Percentiles rank a stretch among this genome's conserved stretches.
Conservation (phyloP, 2,329 filamentous ascomycete species). For the Sclerotinia spermophila region DNA sequence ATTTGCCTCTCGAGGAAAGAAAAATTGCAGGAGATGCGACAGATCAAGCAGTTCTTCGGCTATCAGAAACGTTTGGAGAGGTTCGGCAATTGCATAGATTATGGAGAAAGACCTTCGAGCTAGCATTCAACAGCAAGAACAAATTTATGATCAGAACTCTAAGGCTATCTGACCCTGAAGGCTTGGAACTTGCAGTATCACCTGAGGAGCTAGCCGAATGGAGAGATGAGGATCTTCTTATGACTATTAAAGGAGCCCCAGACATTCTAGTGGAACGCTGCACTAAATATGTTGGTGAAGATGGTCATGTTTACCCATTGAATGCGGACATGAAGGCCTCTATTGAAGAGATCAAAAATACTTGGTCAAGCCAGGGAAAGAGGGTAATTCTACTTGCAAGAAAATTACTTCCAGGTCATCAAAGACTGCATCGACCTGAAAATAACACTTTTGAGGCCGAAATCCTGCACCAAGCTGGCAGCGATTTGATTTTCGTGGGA, state of each 20-base stretch:
- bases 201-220: constrained; percentile 18
- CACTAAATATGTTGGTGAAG: constrained; percentile 51
- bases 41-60: constrained; percentile 68
- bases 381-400: constrained; percentile 63
- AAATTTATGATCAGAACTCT: constrained; percentile 69
- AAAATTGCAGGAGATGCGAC: constrained; percentile 71
- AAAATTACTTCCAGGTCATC: constrained; percentile 40
- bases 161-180: constrained; percentile 45
- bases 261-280: constrained; percentile 67
- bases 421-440: constrained; percentile 18
- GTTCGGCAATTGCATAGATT: constrained; percentile 55
- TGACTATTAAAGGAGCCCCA: constrained; percentile 74
- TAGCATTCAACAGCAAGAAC: constrained; percentile 77
- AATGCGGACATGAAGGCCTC: constrained; percentile 42
- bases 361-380: constrained; percentile 64
- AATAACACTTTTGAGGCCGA: constrained; percentile 51
- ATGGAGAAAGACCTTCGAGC: constrained; percentile 63
- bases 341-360: constrained; percentile 58
- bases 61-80: constrained; percentile 61
- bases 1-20: constrained; percentile 55
- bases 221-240: constrained; percentile 36
- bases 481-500: constrained; percentile 50
- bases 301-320: constrained; percentile 51
- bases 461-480: constrained; percentile 49
- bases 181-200: constrained; percentile 20